These are phyloP conservation scores for Sporobolomyces pararoseus DNA, from an alignment of 768 basidiomycete genomes.

Conservation along the genomic window DNA sequence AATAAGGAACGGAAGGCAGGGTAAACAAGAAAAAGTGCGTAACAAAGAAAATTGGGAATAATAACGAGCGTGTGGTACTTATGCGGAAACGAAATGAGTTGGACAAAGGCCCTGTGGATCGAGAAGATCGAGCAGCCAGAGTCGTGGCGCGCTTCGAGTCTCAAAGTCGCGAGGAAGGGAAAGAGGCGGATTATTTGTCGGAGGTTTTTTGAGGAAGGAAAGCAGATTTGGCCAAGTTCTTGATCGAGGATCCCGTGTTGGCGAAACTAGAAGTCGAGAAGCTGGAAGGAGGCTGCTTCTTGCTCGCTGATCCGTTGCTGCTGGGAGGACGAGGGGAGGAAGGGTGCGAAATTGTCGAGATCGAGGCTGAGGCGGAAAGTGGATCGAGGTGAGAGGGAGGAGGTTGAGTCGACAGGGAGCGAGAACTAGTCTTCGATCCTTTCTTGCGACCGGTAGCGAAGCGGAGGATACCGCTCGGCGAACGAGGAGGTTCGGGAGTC, in stretches of 20 bases:
- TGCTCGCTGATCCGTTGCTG: conserved; percentile 2
- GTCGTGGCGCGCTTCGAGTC: neutral
- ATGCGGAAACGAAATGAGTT: neutral
- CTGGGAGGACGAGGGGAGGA: conserved; percentile 7
- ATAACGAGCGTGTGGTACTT: neutral
- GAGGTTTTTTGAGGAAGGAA: conserved; percentile 9
- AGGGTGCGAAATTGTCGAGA: neutral
- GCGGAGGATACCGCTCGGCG: conserved; percentile 19
- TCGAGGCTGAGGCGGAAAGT: too few relatives aligned
- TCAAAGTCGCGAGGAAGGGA: neutral
- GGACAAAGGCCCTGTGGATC: too few relatives aligned
- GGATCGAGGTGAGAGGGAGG: neutral
- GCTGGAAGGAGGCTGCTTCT: neutral
- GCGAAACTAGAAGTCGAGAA: conserved; percentile 14
- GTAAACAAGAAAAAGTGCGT: too few relatives aligned
- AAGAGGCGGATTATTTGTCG: neutral
- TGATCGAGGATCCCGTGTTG: conserved; percentile 9
- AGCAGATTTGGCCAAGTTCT: conserved; percentile 22
- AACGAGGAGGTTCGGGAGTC: conserved; percentile 21
- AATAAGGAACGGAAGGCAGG: too few relatives aligned
- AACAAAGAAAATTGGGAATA: too few relatives aligned
- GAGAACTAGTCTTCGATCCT: neutral
- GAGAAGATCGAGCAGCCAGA: neutral
- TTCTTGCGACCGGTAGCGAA: conserved; percentile 21
- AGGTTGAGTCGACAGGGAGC: conserved; percentile 4